Evolutionary conservation across 1,284 basidiomycete genomes (phyloP).

Genomic region (Malassezia pachydermatis): DNA sequence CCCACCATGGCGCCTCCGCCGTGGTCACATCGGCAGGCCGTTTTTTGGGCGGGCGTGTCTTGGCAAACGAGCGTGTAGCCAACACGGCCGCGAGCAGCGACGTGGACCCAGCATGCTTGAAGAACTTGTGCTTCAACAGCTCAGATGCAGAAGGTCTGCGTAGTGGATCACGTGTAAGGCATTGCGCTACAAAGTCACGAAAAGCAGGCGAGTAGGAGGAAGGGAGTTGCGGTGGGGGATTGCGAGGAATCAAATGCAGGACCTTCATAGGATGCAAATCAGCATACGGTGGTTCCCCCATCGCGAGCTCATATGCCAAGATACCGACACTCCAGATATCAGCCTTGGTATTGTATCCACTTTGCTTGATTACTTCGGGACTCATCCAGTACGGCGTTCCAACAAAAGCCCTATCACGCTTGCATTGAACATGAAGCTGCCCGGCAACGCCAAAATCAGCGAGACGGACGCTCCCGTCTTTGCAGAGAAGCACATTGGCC

Average conservation of each 20-base stretch:
- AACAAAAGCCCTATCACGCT: constrained; percentile 94
- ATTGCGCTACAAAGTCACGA: constrained; percentile 83
- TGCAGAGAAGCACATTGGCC: constrained; percentile 73
- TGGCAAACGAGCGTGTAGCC: neutral
- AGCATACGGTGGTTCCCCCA: constrained; percentile 93
- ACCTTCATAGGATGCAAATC: constrained; percentile 98
- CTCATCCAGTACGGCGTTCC: constrained; percentile 73
- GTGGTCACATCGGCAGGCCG: neutral
- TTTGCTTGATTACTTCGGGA: constrained; percentile 98
- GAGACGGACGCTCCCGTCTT: constrained; percentile 83
- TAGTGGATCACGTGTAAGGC: constrained; percentile 77
- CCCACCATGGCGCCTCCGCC: constrained; percentile 1
- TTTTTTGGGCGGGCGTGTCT: neutral
- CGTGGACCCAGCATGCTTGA: constrained; percentile 60
- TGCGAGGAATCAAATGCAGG: constrained; percentile 94
- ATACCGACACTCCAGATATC: constrained; percentile 67
- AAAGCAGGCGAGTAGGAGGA: constrained; percentile 80
- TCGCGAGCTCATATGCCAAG: constrained; percentile 92
- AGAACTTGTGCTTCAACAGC: constrained; percentile 88
- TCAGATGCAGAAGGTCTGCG: constrained; percentile 88
- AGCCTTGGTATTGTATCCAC: constrained; percentile 95
- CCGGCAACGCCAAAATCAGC: constrained; percentile 98
- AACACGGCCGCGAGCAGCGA: neutral
- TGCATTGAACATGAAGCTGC: constrained; percentile 80
- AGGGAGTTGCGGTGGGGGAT: constrained; percentile 80